Evolutionary conservation across 805 yeast species (phyloP).

Genomic region (Spathaspora boniae): DNA sequence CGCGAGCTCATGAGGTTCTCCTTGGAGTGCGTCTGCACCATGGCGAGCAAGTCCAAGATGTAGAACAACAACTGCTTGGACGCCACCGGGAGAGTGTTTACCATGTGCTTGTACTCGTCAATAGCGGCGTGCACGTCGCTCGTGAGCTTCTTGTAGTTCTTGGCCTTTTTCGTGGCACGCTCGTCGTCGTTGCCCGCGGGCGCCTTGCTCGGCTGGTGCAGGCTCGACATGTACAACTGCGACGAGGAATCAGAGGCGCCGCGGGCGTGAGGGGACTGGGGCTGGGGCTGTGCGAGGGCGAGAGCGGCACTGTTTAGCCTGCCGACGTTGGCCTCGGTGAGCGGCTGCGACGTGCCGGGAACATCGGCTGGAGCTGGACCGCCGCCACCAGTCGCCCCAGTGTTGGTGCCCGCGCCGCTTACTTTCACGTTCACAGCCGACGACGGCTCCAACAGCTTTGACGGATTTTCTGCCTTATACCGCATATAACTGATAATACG

Average conservation of each 20-base stretch:
- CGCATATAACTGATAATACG: slow-evolving; percentile 64
- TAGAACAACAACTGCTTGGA: slow-evolving; percentile 82
- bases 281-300: too few relatives aligned
- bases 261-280: slow-evolving; percentile 6
- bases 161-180: slow-evolving; percentile 33
- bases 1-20: slow-evolving; percentile 88
- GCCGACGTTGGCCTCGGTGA: slow-evolving; percentile 32
- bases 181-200: slow-evolving; percentile 2
- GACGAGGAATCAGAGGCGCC: neutral
- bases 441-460: slow-evolving; percentile 10
- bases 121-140: slow-evolving; percentile 67
- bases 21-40: slow-evolving; percentile 75
- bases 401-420: neutral
- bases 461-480: slow-evolving; percentile 48
- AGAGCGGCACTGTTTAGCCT: slow-evolving; percentile 21
- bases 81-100: slow-evolving; percentile 68
- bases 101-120: slow-evolving; percentile 64
- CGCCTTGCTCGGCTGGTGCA: slow-evolving; percentile 4
- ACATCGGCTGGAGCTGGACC: too few relatives aligned
- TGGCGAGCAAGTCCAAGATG: slow-evolving; percentile 78
- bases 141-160: slow-evolving; percentile 54
- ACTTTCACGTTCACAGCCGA: neutral
- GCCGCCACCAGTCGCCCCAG: neutral
- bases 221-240: neutral
- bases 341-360: slow-evolving; percentile 18